Evolutionary conservation across 306 rosid genomes (phyloP).

Genomic region (Gleditsia sinensis): DNA sequence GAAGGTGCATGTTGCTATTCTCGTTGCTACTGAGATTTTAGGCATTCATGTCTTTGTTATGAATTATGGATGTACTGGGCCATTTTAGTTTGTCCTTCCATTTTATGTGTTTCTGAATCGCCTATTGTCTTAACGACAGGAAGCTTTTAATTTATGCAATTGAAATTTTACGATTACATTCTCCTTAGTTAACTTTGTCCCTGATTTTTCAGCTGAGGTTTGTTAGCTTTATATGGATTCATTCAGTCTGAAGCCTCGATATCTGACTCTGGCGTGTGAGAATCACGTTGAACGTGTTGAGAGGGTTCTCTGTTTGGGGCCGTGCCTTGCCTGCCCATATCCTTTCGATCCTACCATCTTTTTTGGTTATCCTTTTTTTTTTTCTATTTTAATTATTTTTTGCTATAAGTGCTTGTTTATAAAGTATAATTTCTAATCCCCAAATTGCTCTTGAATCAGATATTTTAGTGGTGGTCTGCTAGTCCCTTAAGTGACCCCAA

Average conservation of each 20-base stretch:
- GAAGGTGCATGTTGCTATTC: constrained; percentile 65
- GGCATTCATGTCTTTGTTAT: constrained; percentile 70
- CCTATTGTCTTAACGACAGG: constrained; percentile 54
- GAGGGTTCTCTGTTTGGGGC: not conserved
- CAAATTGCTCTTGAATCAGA: not conserved
- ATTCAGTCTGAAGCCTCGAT: not conserved
- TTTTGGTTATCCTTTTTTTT: too few species aligned
- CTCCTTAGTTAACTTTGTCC: constrained; percentile 19
- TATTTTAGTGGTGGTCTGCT: not conserved
- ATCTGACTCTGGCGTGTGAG: not conserved
- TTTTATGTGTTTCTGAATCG: constrained; percentile 57
- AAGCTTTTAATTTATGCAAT: constrained; percentile 42
- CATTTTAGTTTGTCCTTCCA: constrained; percentile 61
- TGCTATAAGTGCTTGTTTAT: not conserved
- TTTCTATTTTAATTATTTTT: too few species aligned
- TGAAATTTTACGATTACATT: constrained; percentile 41
- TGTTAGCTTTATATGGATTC: constrained; percentile 9
- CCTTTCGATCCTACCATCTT: too few species aligned
- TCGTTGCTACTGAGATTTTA: constrained; percentile 56
- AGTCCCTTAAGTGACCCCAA: too few species aligned
- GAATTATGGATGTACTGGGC: constrained; percentile 57
- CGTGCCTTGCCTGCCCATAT: not conserved
- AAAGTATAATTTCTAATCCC: not conserved
- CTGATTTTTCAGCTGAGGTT: not conserved
- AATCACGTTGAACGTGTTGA: not conserved